Base-by-base conservation (phyloP, 805 yeast species). In the Metschnikowia rubicola region DNA sequence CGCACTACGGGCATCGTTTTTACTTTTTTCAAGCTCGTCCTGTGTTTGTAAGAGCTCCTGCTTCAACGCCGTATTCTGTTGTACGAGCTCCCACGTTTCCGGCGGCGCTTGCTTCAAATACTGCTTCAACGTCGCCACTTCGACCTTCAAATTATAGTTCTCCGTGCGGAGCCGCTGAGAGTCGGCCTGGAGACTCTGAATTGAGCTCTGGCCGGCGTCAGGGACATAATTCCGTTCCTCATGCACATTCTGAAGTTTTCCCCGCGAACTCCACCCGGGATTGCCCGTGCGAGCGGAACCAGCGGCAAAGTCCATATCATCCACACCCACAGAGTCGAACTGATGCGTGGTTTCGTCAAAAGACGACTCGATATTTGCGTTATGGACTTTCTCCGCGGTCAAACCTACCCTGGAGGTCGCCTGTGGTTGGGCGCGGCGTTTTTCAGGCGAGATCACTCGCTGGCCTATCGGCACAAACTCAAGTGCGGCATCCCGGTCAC, bases 71-170 rank as follows among this genome's bases (percentile, higher is more conserved):
- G 71, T 64, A 47, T 73, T 73, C 48, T 70, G 70, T 44, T 60
- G 60, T 31, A 74, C 62, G 42, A 75, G 44, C 6, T 67, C 69
- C 2, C 59, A 54, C 31, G 70, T 67, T 44, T 73, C 77, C 34
- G 58, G 61, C 0, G 80, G 79, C n/a, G 75, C 62, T n/a, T 65
- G 69, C 41, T 70, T 64, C 36, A 72, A 60, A 42, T 64, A 70
- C 54, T 67, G 64, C 5, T 69, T 67, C 30, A 73, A 59, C 4
- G 74, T 69, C 2, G 75, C 72, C 34, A 74, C 62, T 48, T 73
- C 71, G 32, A 74, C 64, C 51, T 73, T 75, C 52, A 75, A 60
- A 44, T 70, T 71, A 53, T 70, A 71, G 49, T 75, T 75, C 34
- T 75, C 79, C 10, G 68, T 62, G 46, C 68, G 63, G 30, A 75